Conservation (phyloP, 225 moss, liverwort and hornwort genomes). For the Marchantia paleacea region DNA sequence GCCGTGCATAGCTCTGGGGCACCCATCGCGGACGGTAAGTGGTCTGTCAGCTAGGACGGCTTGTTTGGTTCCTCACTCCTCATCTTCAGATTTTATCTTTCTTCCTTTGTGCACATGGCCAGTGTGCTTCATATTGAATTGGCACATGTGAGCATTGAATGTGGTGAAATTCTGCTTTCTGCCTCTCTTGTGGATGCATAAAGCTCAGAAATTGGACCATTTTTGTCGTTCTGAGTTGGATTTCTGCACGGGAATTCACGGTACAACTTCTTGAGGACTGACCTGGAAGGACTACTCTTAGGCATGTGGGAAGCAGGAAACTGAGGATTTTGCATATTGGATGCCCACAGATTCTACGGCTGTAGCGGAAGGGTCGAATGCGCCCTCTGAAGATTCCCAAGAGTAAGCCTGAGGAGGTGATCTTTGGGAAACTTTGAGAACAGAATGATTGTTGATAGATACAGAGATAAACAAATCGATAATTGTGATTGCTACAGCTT, state of each 20-base stretch:
- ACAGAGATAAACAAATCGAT: neutral
- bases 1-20: neutral
- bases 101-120: neutral
- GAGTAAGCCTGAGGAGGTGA: conserved; percentile 41
- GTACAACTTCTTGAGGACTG: neutral
- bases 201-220: neutral
- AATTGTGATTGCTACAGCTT: neutral
- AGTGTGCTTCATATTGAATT: neutral
- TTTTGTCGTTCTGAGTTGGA: neutral
- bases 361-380: conserved; percentile 17
- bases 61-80: neutral
- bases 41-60: neutral
- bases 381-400: conserved; percentile 22
- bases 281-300: neutral
- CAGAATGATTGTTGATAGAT: neutral
- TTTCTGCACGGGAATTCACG: too few species aligned
- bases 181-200: neutral
- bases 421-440: conserved; percentile 29
- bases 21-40: neutral
- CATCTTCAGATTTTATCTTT: too few species aligned
- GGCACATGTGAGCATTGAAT: neutral
- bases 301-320: neutral
- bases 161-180: neutral
- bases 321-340: neutral
- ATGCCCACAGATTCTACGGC: conserved; percentile 18